These are phyloP conservation scores for Mycena capillaripes DNA, from an alignment of 768 basidiomycete genomes.

Conservation along the genomic window DNA sequence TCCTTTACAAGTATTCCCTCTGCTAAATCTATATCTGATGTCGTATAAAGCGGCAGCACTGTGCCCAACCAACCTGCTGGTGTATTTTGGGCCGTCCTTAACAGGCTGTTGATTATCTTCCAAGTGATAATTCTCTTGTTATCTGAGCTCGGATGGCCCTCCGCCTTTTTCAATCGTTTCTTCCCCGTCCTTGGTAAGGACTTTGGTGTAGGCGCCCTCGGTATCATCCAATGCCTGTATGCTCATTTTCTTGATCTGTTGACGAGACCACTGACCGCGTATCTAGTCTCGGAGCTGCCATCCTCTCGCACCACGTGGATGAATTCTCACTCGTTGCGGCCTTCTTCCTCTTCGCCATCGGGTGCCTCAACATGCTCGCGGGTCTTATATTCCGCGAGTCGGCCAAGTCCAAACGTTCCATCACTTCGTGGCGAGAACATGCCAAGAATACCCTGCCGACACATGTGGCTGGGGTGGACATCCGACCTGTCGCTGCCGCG, in stretches of 20 bases:
- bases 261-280: not conserved
- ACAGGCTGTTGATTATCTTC: slow-evolving; percentile 88
- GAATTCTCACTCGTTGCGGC: slow-evolving; percentile 92
- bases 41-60: slow-evolving; percentile 70
- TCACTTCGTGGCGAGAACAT: slow-evolving; percentile 75
- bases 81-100: slow-evolving; percentile 92
- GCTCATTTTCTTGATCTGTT: slow-evolving; percentile 42
- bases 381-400: slow-evolving; percentile 80
- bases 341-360: slow-evolving; percentile 92
- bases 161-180: slow-evolving; percentile 82
- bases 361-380: slow-evolving; percentile 89
- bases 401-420: slow-evolving; percentile 72
- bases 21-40: not conserved
- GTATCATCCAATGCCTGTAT: slow-evolving; percentile 88
- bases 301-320: slow-evolving; percentile 85
- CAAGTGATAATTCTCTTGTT: slow-evolving; percentile 86
- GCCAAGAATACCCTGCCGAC: slow-evolving; percentile 66
- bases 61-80: slow-evolving; percentile 88
- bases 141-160: slow-evolving; percentile 88
- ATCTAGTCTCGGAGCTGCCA: slow-evolving; percentile 72
- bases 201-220: slow-evolving; percentile 91
- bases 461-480: slow-evolving; percentile 54
- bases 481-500: slow-evolving; percentile 50
- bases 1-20: slow-evolving; percentile 25
- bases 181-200: slow-evolving; percentile 69